A percentile compares a stretch with the other conserved stretches of the same genome.
phyloP scores from a whole-genome alignment of 129 eudicot species.

The Helichrysum umbraculigerum region DNA sequence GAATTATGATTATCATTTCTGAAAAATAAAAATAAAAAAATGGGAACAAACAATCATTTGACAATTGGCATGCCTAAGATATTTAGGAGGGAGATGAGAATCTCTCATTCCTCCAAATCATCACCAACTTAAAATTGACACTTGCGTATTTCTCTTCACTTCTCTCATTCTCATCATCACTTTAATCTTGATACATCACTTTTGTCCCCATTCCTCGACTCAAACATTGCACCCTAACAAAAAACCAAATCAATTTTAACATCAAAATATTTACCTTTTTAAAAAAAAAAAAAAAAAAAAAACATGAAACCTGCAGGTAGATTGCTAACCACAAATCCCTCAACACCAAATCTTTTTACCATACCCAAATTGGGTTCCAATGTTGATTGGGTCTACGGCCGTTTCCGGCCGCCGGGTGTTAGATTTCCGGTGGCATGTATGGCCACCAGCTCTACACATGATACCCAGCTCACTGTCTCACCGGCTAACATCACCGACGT shows the following conservation, averaged over 20 bases:
- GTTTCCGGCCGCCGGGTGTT: constrained; percentile 29
- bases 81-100: constrained; percentile 4
- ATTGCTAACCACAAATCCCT: constrained; percentile 38
- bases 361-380: constrained; percentile 33
- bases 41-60: neutral
- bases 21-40: too few relatives aligned
- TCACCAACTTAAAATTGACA: constrained; percentile 22
- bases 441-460: constrained; percentile 38
- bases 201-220: constrained; percentile 17
- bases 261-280: neutral
- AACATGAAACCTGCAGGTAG: constrained; percentile 46
- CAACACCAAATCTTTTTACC: constrained; percentile 23
- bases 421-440: constrained; percentile 33
- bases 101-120: too few relatives aligned
- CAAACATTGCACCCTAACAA: neutral
- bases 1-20: too few relatives aligned
- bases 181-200: neutral
- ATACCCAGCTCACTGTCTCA: constrained; percentile 25
- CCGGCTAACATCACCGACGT: constrained; percentile 32
- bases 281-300: too few relatives aligned
- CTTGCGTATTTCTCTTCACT: constrained; percentile 31
- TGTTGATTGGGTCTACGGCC: constrained; percentile 34
- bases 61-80: neutral
- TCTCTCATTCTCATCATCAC: neutral
- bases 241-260: constrained; percentile 15